Percentiles rank a stretch among this genome's conserved stretches.
Evolutionary conservation across 192 early-diverging fungal species (phyloP).

Genomic region (Backusella morwellensis): DNA sequence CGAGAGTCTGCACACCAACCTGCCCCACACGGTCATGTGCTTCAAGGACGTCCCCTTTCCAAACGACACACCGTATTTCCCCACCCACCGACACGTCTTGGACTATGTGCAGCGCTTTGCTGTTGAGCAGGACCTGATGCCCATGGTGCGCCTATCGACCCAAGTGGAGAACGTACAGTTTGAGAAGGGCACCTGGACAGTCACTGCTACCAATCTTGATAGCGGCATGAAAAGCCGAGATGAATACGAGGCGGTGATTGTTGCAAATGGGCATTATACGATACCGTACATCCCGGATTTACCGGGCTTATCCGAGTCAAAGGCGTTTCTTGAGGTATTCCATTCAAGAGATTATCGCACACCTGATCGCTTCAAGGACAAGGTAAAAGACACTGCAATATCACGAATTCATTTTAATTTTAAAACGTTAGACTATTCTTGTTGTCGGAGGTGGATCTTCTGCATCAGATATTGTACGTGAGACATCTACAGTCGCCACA

Average conservation of each 20-base stretch:
- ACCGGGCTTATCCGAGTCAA: conserved; percentile 22
- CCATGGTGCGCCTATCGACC: conserved; percentile 36
- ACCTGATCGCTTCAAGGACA: conserved; percentile 29
- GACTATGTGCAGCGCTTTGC: conserved; percentile 40
- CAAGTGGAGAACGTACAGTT: conserved; percentile 32
- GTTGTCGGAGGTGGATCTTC: conserved; percentile 56
- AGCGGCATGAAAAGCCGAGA: conserved; percentile 12
- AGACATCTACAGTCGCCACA: conserved; percentile 35
- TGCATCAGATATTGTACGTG: conserved; percentile 50
- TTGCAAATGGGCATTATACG: conserved; percentile 47
- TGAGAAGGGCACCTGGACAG: conserved; percentile 11
- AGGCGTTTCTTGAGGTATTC: background rate
- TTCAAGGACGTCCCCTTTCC: conserved; percentile 43
- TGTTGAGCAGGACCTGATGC: conserved; percentile 13
- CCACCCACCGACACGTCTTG: conserved; percentile 36
- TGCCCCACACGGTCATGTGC: conserved; percentile 54
- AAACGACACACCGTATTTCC: conserved; percentile 34
- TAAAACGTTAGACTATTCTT: conserved; percentile 35
- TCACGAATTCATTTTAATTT: background rate
- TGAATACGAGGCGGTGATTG: conserved; percentile 47
- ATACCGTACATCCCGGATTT: conserved; percentile 52
- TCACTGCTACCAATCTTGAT: background rate
- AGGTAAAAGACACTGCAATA: conserved; percentile 16
- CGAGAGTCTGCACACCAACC: conserved; percentile 46
- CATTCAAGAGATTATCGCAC: conserved; percentile 37